Evolutionary conservation across 768 basidiomycete genomes (phyloP).

Genomic region (Boletales sp.): DNA sequence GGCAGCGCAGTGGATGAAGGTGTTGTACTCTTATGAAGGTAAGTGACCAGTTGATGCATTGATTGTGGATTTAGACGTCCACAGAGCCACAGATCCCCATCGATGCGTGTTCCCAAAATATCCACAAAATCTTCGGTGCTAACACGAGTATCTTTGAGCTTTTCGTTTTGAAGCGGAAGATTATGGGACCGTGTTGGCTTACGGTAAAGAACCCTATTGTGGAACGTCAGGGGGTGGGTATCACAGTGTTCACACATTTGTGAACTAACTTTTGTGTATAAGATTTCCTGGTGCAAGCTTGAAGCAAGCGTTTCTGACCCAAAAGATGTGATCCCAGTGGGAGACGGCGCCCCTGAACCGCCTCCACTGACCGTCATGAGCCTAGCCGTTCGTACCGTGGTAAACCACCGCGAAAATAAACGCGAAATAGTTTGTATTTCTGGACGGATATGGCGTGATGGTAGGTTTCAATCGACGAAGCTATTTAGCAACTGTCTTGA

Average conservation of each 20-base stretch:
- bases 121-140: conserved; percentile 85
- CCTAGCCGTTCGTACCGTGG: conserved; percentile 81
- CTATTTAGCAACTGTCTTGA: neutral
- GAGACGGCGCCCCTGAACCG: conserved; percentile 69
- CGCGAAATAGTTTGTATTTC: conserved; percentile 90
- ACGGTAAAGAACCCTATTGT: conserved; percentile 73
- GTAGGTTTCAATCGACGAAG: conserved; percentile 32
- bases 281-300: conserved; percentile 98
- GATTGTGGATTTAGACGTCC: neutral
- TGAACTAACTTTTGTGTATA: neutral
- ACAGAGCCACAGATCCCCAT: conserved; percentile 53
- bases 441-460: conserved; percentile 77
- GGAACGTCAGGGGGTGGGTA: conserved; percentile 74
- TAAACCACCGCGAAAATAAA: conserved; percentile 92
- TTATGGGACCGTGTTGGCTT: conserved; percentile 99
- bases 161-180: conserved; percentile 91
- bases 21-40: conserved; percentile 89
- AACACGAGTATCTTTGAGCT: conserved; percentile 92
- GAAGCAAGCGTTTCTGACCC: conserved; percentile 83
- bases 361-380: conserved; percentile 93
- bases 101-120: conserved; percentile 76
- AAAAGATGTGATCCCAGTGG: conserved; percentile 82
- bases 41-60: conserved; percentile 18
- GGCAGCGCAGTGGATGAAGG: conserved; percentile 89
- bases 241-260: neutral